Conservation (phyloP, 208 protist genomes). For the Trypanosoma cruzi region DNA sequence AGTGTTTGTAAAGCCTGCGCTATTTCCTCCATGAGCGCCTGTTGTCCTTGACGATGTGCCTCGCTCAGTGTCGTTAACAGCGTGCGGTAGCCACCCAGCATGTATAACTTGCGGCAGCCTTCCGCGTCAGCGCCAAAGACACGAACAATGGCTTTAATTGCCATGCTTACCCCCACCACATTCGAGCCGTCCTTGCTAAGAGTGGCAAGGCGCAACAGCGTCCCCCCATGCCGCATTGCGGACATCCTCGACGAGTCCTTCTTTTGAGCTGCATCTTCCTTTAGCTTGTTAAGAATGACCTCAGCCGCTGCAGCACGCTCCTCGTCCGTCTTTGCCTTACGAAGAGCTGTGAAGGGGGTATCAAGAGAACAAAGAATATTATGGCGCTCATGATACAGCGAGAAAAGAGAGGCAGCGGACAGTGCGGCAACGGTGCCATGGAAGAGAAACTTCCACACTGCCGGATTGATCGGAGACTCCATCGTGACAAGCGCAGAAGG, state of each 20-base stretch:
- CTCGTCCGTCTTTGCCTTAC: slow-evolving; percentile 38
- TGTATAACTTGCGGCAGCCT: slow-evolving; percentile 48
- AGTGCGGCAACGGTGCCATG: slow-evolving; percentile 56
- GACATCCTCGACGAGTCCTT: slow-evolving; percentile 55
- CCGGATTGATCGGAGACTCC: slow-evolving; percentile 88
- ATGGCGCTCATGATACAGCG: slow-evolving; percentile 82
- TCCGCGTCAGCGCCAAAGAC: slow-evolving; percentile 67
- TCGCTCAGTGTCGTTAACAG: slow-evolving; percentile 75
- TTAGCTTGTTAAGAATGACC: slow-evolving; percentile 53
- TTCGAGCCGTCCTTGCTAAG: slow-evolving; percentile 77
- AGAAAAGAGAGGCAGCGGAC: slow-evolving; percentile 53
- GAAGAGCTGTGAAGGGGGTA: slow-evolving; percentile 40
- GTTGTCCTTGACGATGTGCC: slow-evolving; percentile 76
- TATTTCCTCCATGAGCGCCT: slow-evolving; percentile 73
- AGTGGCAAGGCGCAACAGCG: slow-evolving; percentile 53
- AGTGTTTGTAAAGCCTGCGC: slow-evolving; percentile 58
- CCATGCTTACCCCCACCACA: slow-evolving; percentile 39
- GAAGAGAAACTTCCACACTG: slow-evolving; percentile 70
- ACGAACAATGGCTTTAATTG: slow-evolving; percentile 51
- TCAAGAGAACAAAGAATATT: slow-evolving; percentile 48
- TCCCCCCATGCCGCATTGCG: slow-evolving; percentile 39
- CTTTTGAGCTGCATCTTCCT: slow-evolving; percentile 62
- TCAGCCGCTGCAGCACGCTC: slow-evolving; percentile 39
- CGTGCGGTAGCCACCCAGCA: slow-evolving; percentile 54
- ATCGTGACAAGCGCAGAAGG: slow-evolving; percentile 35